Conservation (phyloP, 306 rosid genomes). For the Gynostemma pentaphyllum region DNA sequence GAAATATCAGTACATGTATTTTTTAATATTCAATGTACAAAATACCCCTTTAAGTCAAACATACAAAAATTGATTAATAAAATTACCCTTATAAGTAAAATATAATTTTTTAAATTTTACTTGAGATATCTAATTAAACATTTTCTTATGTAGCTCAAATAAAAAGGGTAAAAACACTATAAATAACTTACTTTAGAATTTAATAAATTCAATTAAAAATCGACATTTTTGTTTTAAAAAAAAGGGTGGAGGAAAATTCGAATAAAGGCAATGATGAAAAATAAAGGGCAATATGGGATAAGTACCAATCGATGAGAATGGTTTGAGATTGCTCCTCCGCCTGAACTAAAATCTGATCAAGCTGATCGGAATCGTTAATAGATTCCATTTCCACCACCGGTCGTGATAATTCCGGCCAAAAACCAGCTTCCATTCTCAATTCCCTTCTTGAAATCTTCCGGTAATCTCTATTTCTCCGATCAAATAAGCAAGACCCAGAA, state of each 20-base stretch:
- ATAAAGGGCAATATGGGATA: neutral
- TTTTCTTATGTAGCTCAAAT: too few species aligned
- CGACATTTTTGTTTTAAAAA: neutral
- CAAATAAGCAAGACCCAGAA: constrained; percentile 21
- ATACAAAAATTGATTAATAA: too few species aligned
- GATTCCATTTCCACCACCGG: constrained; percentile 49
- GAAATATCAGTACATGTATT: too few species aligned
- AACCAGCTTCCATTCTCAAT: constrained; percentile 31
- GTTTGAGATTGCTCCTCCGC: constrained; percentile 50
- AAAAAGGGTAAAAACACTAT: too few species aligned
- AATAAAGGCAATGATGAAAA: neutral
- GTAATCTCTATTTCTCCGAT: constrained; percentile 25
- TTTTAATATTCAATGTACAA: too few species aligned
- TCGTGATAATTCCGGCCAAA: constrained; percentile 52
- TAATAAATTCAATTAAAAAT: too few species aligned
- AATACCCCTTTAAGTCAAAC: too few species aligned
- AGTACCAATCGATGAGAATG: constrained; percentile 66
- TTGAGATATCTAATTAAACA: too few species aligned
- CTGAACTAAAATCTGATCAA: constrained; percentile 51
- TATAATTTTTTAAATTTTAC: too few species aligned
- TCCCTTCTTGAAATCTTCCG: constrained; percentile 24
- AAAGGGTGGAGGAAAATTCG: too few species aligned
- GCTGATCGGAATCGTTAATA: constrained; percentile 46
- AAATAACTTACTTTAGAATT: too few species aligned
- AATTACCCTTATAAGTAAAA: too few species aligned